These are phyloP conservation scores for Boletellus sp. DNA, from an alignment of 768 basidiomycete species.

Conservation along the genomic window DNA sequence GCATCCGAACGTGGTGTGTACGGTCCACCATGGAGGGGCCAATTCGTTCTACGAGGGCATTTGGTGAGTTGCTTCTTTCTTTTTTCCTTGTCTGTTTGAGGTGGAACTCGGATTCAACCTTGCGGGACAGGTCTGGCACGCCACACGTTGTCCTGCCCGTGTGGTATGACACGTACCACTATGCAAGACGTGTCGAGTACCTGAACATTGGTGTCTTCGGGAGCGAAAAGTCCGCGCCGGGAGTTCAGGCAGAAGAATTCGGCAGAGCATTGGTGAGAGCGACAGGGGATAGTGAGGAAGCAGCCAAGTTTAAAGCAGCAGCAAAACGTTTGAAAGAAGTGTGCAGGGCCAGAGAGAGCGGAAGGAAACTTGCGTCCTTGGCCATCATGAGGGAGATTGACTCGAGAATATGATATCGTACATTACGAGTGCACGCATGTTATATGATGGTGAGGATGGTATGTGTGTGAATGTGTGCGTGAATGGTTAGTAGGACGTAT, in stretches of 20 bases:
- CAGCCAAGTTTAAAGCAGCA: background rate
- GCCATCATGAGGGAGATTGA: background rate
- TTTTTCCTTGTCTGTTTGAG: too few relatives aligned
- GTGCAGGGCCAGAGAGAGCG: conserved; percentile 2
- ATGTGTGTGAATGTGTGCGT: too few relatives aligned
- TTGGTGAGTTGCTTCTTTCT: background rate
- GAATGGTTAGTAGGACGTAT: background rate
- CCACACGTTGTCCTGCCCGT: conserved; percentile 11
- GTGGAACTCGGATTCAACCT: background rate
- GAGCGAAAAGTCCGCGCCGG: background rate
- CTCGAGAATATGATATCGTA: background rate
- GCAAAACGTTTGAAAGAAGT: background rate
- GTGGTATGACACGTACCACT: conserved; percentile 13
- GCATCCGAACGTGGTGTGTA: conserved; percentile 1
- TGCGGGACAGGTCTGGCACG: conserved; percentile 6
- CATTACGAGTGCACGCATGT: background rate
- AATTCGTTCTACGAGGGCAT: background rate
- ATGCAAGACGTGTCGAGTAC: background rate
- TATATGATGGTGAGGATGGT: too few relatives aligned
- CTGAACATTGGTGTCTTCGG: conserved; percentile 6
- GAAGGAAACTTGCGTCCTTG: background rate
- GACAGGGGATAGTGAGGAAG: conserved; percentile 3
- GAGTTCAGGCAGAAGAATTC: conserved; percentile 1
- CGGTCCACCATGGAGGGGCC: conserved; percentile 3
- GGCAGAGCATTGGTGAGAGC: conserved; percentile 4